phyloP scores from a whole-genome alignment of 78 protist genomes.

The Cavenderia fasciculata region DNA sequence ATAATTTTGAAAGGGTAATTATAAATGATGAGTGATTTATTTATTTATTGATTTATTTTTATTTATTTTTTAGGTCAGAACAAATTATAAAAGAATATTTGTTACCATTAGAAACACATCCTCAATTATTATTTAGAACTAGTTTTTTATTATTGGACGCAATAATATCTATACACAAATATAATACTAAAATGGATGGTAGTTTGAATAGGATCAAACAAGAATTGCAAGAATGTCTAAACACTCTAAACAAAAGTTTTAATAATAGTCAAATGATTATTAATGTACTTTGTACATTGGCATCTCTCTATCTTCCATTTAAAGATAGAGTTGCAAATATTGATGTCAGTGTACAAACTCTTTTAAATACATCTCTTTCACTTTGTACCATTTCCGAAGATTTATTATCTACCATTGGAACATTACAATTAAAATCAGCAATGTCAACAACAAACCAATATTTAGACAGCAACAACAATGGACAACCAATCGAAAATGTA shows the following conservation, averaged over 20 bases:
- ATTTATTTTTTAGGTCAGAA: neutral
- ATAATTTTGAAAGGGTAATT: constrained; percentile 1
- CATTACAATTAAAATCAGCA: too few relatives aligned
- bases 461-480: too few relatives aligned
- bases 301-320: too few relatives aligned
- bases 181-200: neutral
- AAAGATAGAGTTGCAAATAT: too few relatives aligned
- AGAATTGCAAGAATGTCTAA: constrained; percentile 46
- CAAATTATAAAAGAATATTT: constrained; percentile 17
- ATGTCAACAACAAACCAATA: too few relatives aligned
- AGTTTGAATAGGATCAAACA: constrained; percentile 12
- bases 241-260: constrained; percentile 16
- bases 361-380: too few relatives aligned
- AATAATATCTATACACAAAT: too few relatives aligned
- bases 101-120: constrained; percentile 35
- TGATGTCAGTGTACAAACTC: too few relatives aligned
- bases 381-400: too few relatives aligned
- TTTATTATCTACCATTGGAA: too few relatives aligned
- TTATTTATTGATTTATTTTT: neutral
- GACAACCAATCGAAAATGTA: too few relatives aligned
- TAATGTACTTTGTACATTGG: too few relatives aligned
- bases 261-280: constrained; percentile 41
- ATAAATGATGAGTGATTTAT: neutral
- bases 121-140: constrained; percentile 22
- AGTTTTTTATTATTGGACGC: constrained; percentile 19